Evolutionary conservation across 345 rosid species (phyloP).

Genomic region (Populus deltoides): DNA sequence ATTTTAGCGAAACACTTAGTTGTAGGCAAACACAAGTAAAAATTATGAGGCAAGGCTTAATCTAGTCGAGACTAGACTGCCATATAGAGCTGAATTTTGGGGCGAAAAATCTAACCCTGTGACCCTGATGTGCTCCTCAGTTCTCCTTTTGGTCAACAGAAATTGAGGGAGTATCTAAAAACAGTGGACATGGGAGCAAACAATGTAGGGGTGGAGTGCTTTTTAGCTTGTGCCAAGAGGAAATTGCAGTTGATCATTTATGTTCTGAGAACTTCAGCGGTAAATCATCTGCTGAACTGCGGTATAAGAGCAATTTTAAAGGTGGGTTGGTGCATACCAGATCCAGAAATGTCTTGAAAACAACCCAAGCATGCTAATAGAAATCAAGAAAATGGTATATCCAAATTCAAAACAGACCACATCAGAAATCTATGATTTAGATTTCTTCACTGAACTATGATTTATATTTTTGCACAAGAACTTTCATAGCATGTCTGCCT

Average conservation of each 20-base stretch:
- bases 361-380: background rate
- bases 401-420: too few species aligned
- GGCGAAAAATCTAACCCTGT: too few species aligned
- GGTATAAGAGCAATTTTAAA: background rate
- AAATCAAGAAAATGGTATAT: background rate
- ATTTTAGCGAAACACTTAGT: too few species aligned
- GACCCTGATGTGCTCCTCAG: background rate
- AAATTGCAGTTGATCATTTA: background rate
- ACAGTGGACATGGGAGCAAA: background rate
- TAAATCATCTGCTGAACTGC: background rate
- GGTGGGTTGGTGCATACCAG: background rate
- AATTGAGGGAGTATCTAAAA: background rate
- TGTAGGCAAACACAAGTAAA: too few species aligned
- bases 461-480: background rate
- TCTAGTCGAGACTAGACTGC: too few species aligned
- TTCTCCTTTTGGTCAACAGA: too few species aligned
- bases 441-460: too few species aligned
- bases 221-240: background rate
- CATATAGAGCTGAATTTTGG: too few species aligned
- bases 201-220: background rate
- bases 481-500: background rate
- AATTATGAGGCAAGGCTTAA: too few species aligned
- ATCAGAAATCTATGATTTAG: too few species aligned
- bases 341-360: background rate
- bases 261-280: background rate